phyloP scores from a whole-genome alignment of 2,329 filamentous ascomycete species.

The Lizonia empirigonia region DNA sequence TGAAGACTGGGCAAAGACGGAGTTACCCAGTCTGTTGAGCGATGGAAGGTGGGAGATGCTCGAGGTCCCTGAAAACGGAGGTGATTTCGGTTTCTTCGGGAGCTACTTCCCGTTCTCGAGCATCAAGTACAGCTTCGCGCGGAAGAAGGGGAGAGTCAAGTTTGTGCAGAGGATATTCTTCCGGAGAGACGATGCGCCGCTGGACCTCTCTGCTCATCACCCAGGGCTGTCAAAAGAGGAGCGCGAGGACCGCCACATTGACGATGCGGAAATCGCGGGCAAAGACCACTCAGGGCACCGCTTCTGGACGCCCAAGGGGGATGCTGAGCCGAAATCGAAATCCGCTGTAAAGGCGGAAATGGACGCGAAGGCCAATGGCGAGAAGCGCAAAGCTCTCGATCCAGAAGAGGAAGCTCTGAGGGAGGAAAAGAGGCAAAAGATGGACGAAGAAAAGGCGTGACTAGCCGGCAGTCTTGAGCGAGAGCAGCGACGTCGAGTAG shows the following conservation, averaged over 20 bases:
- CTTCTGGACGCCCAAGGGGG: conserved; percentile 27
- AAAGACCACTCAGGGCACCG: conserved; percentile 25
- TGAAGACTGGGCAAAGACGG: conserved; percentile 39
- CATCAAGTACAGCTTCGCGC: conserved; percentile 25
- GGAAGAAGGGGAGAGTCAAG: conserved; percentile 28
- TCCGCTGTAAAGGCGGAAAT: not conserved
- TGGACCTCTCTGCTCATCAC: conserved; percentile 16
- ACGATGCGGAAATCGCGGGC: conserved; percentile 27
- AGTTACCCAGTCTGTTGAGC: conserved; percentile 26
- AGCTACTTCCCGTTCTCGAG: conserved; percentile 26
- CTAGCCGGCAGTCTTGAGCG: not conserved
- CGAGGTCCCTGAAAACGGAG: conserved; percentile 30
- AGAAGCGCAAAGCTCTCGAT: not conserved
- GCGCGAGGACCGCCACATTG: conserved; percentile 33
- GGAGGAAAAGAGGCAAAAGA: not conserved
- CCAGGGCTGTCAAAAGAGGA: conserved; percentile 20
- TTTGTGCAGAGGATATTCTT: conserved; percentile 46
- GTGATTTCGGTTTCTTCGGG: conserved; percentile 23
- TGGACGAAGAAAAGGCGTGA: not conserved
- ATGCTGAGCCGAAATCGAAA: not conserved
- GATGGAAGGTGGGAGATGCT: conserved; percentile 43
- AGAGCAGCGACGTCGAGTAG: not conserved
- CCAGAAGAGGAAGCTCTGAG: not conserved
- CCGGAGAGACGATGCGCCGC: conserved; percentile 29
- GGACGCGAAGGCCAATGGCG: not conserved